These are phyloP conservation scores for Hyphodiscus hymeniophilus DNA, from an alignment of 495 filamentous ascomycete species.

Conservation along the genomic window DNA sequence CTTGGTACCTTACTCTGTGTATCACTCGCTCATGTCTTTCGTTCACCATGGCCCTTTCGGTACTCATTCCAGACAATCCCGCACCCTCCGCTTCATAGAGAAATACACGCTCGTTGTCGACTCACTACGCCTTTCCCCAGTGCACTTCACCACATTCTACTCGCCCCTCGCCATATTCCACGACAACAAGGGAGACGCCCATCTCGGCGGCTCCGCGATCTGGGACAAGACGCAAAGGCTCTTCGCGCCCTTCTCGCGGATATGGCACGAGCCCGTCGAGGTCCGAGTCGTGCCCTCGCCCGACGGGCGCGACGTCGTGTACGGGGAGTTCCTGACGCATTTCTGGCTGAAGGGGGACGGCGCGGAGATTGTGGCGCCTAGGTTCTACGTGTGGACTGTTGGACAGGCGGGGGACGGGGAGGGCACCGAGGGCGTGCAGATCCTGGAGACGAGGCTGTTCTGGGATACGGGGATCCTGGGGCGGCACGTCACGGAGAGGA, in stretches of 20 bases:
- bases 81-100: not conserved
- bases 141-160: not conserved
- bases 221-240: not conserved
- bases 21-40: not conserved
- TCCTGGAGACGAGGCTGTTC: not conserved
- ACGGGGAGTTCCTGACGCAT: not conserved
- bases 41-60: not conserved
- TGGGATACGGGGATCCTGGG: not conserved
- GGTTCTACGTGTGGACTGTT: not conserved
- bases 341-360: not conserved
- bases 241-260: not conserved
- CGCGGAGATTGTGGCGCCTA: not conserved
- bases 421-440: not conserved
- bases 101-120: not conserved
- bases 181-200: not conserved
- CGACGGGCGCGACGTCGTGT: not conserved
- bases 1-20: no score
- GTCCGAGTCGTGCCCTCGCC: not conserved
- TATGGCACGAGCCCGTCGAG: not conserved
- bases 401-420: not conserved
- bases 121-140: not conserved
- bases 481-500: no score
- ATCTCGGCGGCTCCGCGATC: not conserved
- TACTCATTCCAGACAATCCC: not conserved
- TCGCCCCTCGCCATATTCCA: not conserved